These are phyloP conservation scores for Claviceps capensis DNA, from an alignment of 2,329 filamentous ascomycete species.

Conservation along the genomic window DNA sequence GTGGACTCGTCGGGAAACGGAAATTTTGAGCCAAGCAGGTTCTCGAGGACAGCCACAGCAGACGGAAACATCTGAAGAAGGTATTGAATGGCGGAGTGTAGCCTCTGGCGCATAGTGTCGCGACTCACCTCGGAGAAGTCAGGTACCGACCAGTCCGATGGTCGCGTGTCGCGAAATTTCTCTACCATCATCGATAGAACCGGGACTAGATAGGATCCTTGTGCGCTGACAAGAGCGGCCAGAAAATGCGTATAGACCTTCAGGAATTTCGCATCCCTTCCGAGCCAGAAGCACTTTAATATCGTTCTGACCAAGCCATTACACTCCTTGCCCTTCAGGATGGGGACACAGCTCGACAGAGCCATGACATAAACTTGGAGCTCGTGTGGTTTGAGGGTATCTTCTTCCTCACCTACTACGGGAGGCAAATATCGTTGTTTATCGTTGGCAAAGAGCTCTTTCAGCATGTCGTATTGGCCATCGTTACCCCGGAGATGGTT, in stretches of 20 bases:
- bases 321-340: constrained; percentile 44
- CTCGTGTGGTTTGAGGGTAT: constrained; percentile 38
- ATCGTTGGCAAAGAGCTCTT: constrained; percentile 42
- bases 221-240: constrained; percentile 63
- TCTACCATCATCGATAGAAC: constrained; percentile 71
- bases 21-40: constrained; percentile 54
- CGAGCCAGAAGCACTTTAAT: constrained; percentile 50
- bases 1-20: constrained; percentile 66
- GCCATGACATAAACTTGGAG: constrained; percentile 48
- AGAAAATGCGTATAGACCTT: constrained; percentile 56
- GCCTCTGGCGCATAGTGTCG: constrained; percentile 53
- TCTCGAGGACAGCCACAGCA: constrained; percentile 54
- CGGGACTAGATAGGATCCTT: constrained; percentile 61
- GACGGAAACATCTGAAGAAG: constrained; percentile 72
- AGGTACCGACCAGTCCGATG: constrained; percentile 32
- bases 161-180: constrained; percentile 49
- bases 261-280: constrained; percentile 50
- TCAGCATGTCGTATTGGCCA: constrained; percentile 47
- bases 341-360: constrained; percentile 46
- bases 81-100: constrained; percentile 64
- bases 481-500: constrained; percentile 42
- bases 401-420: constrained; percentile 31
- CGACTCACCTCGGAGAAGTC: constrained; percentile 47
- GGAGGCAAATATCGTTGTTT: constrained; percentile 25
- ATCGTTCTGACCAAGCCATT: constrained; percentile 44